These are phyloP conservation scores for Inonotus obliquus DNA, from an alignment of 1,284 basidiomycete species.

Conservation along the genomic window DNA sequence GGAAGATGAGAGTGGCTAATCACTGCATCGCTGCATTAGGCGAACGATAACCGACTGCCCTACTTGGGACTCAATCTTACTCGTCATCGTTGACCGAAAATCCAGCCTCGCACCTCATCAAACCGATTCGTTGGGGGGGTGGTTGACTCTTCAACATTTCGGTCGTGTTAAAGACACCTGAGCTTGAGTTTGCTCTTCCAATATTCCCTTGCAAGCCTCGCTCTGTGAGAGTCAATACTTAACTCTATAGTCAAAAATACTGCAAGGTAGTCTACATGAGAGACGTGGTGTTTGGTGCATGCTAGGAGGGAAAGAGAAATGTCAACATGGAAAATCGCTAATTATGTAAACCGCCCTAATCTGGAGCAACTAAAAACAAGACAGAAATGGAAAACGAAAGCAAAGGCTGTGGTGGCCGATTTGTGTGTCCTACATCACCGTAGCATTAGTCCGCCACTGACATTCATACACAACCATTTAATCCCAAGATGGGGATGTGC, in stretches of 20 bases:
- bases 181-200: no score
- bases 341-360: not conserved
- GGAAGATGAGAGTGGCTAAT: no score
- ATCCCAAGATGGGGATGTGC: conserved; percentile 55
- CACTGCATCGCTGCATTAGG: no score
- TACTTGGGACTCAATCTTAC: no score
- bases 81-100: no score
- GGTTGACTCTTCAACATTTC: no score
- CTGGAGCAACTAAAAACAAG: not conserved
- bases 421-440: not conserved
- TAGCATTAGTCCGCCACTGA: no score
- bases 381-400: not conserved
- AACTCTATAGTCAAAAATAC: conserved; percentile 8
- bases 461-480: conserved; percentile 21
- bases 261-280: conserved; percentile 15
- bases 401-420: not conserved
- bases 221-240: not conserved
- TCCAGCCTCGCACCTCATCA: no score
- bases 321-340: not conserved
- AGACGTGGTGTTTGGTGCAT: conserved; percentile 1
- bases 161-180: no score
- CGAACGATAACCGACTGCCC: no score
- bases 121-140: no score
- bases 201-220: not conserved
- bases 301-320: not conserved